Evolutionary conservation across 192 early-diverging fungal species (phyloP), one percentile per base, ranked within the genome.

Genomic region (Backusella tuberculispora): DNA sequence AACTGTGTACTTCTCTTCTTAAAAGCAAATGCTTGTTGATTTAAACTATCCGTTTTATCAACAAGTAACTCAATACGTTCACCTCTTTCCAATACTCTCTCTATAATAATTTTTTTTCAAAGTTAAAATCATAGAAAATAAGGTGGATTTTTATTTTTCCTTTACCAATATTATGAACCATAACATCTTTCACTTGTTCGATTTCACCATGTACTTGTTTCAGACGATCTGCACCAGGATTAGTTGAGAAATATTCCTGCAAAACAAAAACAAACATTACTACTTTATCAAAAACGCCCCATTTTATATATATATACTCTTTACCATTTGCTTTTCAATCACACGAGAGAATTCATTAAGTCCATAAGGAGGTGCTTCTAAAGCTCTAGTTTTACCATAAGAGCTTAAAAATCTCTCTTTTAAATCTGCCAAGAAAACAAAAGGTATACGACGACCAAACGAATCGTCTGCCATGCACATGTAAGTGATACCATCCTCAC

Each of bases 121-220:
- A 3, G 15, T 15, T 21, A 21, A 68, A 69, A 3, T 38, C 53
- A 63, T 19, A 34, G 48, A 42, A 4, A 4, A 29, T 7, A 0
- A 34, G 29, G 29, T 34, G 29, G 29, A 34, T 34, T 34, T 34
- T 34, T 34, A 34, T 34, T 34, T 34, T 2, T 34, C 29, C 8
- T 80, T 78, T 88, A 88, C 89, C 91, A 74, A 98, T 98, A 77
- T 98, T 98, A 81, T 93, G 90, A 34, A 95, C 93, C 95, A 98
- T 96, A 48, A 96, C 94, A 85, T 95, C 95, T 80, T 92, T 92
- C 71, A 96, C 95, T 83, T 96, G 95, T 66, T 95, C 93, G 76
- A 98, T 95, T 81, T 96, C 94, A 29, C 92, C 92, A 74, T 94
- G 92, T 0, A 94, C 96, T 81, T 93, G 90, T 24, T 90, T 88